Percentiles rank a stretch among this genome's conserved stretches.
phyloP scores from a whole-genome alignment of 2,329 filamentous ascomycete genomes.

The Apiospora arundinis region DNA sequence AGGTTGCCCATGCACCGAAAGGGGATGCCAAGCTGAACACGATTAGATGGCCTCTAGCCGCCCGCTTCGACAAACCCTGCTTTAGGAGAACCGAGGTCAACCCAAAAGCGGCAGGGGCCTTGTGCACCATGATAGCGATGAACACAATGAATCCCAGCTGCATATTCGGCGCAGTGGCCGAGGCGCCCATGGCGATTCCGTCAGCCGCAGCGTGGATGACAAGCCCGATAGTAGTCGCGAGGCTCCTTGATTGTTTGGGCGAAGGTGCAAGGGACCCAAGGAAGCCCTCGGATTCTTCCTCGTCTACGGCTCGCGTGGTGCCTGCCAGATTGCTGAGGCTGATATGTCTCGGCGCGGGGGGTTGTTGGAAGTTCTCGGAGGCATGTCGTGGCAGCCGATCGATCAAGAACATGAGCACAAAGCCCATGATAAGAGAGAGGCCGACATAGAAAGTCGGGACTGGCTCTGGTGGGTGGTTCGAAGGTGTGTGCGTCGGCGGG shows the following conservation, averaged over 20 bases:
- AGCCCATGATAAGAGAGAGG: conserved; percentile 84
- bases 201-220: conserved; percentile 96
- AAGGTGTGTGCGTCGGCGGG: conserved; percentile 43
- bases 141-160: conserved; percentile 91
- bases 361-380: conserved; percentile 66
- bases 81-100: conserved; percentile 89
- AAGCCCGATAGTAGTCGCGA: conserved; percentile 91
- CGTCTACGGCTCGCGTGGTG: conserved; percentile 52
- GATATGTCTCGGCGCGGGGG: conserved; percentile 80
- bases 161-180: conserved; percentile 74
- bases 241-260: conserved; percentile 64
- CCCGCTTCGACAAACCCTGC: conserved; percentile 87
- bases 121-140: conserved; percentile 95
- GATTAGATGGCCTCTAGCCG: conserved; percentile 82
- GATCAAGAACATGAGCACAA: conserved; percentile 96
- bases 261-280: conserved; percentile 63
- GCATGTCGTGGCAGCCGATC: conserved; percentile 82
- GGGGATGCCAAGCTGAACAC: conserved; percentile 93
- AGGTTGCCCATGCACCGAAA: conserved; percentile 82
- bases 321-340: conserved; percentile 81
- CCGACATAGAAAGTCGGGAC: conserved; percentile 81
- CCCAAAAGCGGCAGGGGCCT: conserved; percentile 94
- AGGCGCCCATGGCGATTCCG: conserved; percentile 94
- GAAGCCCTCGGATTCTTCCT: conserved; percentile 65
- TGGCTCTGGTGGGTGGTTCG: conserved; percentile 20